Percentiles rank a stretch among this genome's conserved stretches.
These are phyloP conservation scores for Neurospora discreta DNA, from an alignment of 495 filamentous ascomycete genomes.

Conservation along the genomic window DNA sequence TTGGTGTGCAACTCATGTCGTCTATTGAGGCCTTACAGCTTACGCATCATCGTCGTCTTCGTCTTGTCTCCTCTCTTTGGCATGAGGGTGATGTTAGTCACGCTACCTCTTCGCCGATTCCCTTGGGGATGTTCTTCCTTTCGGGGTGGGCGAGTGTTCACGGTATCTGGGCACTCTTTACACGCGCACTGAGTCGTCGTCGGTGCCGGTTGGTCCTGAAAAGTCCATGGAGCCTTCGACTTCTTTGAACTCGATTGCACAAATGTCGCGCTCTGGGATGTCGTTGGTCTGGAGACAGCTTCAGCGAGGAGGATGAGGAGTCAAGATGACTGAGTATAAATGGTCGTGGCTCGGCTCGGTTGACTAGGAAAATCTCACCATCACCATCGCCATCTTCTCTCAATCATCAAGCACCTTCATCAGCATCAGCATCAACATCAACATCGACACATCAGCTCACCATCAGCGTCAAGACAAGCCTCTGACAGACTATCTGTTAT, in stretches of 20 bases:
- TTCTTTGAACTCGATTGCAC: background rate
- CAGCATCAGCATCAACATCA: background rate
- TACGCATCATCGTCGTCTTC: background rate
- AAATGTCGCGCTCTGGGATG: background rate
- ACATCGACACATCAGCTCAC: background rate
- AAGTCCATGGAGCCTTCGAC: background rate
- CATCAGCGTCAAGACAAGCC: background rate
- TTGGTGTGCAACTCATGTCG: no score
- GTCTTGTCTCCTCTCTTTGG: background rate
- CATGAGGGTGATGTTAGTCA: background rate
- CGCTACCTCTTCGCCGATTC: background rate
- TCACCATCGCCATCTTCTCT: background rate
- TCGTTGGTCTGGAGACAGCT: background rate
- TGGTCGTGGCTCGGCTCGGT: background rate
- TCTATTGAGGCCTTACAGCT: no score
- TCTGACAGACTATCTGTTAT: background rate
- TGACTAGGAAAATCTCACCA: background rate
- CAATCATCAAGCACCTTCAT: background rate
- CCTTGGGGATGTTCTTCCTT: background rate
- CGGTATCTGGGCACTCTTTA: background rate
- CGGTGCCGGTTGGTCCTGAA: background rate
- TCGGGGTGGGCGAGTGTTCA: rapidly evolving
- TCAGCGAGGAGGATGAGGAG: background rate
- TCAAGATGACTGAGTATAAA: background rate
- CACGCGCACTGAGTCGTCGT: background rate